Evolutionary conservation across 768 basidiomycete genomes (phyloP).

Genomic region (Trametopsis cervina): DNA sequence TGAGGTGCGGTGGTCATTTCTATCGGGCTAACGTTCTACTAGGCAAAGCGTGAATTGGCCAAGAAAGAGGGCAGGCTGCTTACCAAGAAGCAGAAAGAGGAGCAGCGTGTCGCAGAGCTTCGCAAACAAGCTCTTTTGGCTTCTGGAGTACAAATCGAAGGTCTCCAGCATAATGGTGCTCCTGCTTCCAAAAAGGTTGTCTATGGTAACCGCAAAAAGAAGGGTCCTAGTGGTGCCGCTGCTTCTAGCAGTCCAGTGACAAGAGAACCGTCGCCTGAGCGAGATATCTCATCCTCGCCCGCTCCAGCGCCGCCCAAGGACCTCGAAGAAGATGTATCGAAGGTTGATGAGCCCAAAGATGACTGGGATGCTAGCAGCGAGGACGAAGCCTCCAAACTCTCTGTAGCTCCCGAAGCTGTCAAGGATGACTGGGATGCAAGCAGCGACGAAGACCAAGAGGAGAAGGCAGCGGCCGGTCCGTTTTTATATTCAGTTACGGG

Average conservation of each 20-base stretch:
- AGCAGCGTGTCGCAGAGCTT: constrained; percentile 84
- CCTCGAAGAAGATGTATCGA: constrained; percentile 22
- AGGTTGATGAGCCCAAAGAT: constrained; percentile 30
- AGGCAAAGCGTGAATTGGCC: constrained; percentile 85
- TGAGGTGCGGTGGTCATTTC: constrained; percentile 3
- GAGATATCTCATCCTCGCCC: constrained; percentile 25
- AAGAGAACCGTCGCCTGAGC: constrained; percentile 20
- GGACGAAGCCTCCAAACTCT: constrained; percentile 32
- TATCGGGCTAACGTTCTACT: constrained; percentile 6
- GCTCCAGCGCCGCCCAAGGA: constrained; percentile 21
- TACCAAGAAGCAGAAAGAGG: constrained; percentile 97
- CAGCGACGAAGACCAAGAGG: constrained; percentile 42
- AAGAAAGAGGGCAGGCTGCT: constrained; percentile 92
- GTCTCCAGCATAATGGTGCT: constrained; percentile 43
- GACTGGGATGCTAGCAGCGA: constrained; percentile 48
- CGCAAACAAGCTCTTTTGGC: constrained; percentile 87
- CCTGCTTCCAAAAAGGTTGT: constrained; percentile 64
- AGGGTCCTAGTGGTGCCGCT: constrained; percentile 18
- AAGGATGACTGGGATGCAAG: constrained; percentile 59
- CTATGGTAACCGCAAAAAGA: constrained; percentile 83
- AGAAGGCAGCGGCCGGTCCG: constrained; percentile 13
- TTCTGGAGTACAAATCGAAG: constrained; percentile 86
- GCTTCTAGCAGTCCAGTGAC: constrained; percentile 19
- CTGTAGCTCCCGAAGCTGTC: constrained; percentile 22
- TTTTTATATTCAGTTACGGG: too few species aligned